phyloP scores from a whole-genome alignment of 2,329 filamentous ascomycete species.

The Fusarium udum region DNA sequence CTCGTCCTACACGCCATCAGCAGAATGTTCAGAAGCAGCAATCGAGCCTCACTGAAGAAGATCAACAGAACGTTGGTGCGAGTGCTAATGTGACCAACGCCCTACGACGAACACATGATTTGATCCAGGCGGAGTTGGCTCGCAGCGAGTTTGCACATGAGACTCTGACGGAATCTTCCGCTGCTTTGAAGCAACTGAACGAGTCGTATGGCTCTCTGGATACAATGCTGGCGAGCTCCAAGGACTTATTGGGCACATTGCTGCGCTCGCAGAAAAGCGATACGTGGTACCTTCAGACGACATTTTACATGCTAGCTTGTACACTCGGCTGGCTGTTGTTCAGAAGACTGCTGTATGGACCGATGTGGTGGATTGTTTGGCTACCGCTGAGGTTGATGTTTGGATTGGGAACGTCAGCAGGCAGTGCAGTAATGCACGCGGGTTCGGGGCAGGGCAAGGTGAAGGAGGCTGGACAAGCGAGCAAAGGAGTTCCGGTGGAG shows the following conservation, averaged over 20 bases:
- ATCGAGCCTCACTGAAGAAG: conserved; percentile 65
- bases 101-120: conserved; percentile 83
- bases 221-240: conserved; percentile 77
- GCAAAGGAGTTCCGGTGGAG: conserved; percentile 45
- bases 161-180: conserved; percentile 84
- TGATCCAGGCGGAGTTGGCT: conserved; percentile 85
- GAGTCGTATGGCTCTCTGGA: conserved; percentile 85
- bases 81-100: conserved; percentile 86
- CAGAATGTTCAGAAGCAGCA: conserved; percentile 44
- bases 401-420: conserved; percentile 64
- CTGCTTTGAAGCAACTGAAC: conserved; percentile 80
- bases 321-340: conserved; percentile 90
- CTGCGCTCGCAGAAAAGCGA: conserved; percentile 92
- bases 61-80: conserved; percentile 77
- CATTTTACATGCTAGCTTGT: conserved; percentile 80
- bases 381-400: conserved; percentile 77
- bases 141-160: conserved; percentile 91
- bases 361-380: conserved; percentile 88
- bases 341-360: conserved; percentile 85
- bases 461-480: conserved; percentile 41
- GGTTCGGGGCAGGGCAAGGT: conserved; percentile 40
- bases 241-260: conserved; percentile 79
- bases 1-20: conserved; percentile 42
- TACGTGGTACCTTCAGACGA: conserved; percentile 95
- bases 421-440: conserved; percentile 60